These are phyloP conservation scores for Phytophthora quininea DNA, from an alignment of 352 stramenopile species.

Conservation along the genomic window DNA sequence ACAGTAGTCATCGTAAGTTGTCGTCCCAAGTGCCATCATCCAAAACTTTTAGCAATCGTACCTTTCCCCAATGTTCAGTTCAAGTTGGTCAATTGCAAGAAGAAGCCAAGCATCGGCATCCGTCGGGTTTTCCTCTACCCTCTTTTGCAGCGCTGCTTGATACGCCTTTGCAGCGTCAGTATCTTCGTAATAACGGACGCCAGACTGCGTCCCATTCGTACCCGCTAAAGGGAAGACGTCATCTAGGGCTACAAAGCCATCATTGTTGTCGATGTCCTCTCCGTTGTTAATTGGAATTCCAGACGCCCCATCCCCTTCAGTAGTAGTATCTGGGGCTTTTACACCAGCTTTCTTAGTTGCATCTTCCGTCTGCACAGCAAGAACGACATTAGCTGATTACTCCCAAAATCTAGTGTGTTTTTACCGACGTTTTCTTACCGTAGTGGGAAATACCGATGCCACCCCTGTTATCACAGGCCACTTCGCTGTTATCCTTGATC, in stretches of 20 bases:
- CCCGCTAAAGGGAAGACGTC: too few relatives aligned
- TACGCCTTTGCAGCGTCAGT: constrained; percentile 22
- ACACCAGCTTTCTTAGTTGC: too few relatives aligned
- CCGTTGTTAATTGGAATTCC: not conserved
- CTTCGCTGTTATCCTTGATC: constrained; percentile 38
- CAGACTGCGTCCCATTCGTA: not conserved
- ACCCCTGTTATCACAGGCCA: constrained; percentile 49
- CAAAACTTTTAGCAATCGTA: constrained; percentile 12
- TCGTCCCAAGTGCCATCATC: too few relatives aligned
- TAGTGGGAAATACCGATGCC: not conserved
- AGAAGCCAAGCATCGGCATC: constrained; percentile 53
- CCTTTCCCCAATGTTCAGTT: constrained; percentile 47
- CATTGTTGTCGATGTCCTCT: not conserved
- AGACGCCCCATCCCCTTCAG: too few relatives aligned
- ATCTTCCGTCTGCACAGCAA: too few relatives aligned
- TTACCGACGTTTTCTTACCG: constrained; percentile 19
- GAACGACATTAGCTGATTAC: too few relatives aligned
- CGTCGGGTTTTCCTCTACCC: constrained; percentile 31
- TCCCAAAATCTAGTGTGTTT: too few relatives aligned
- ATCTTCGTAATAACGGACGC: constrained; percentile 45
- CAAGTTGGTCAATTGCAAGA: constrained; percentile 55
- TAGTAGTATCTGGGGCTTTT: too few relatives aligned
- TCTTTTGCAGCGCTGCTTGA: constrained; percentile 33
- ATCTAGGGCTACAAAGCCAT: constrained; percentile 7
- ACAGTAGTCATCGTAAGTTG: too few relatives aligned